Base-by-base conservation (phyloP, 345 rosid species). In the Syzygium aqueum region DNA sequence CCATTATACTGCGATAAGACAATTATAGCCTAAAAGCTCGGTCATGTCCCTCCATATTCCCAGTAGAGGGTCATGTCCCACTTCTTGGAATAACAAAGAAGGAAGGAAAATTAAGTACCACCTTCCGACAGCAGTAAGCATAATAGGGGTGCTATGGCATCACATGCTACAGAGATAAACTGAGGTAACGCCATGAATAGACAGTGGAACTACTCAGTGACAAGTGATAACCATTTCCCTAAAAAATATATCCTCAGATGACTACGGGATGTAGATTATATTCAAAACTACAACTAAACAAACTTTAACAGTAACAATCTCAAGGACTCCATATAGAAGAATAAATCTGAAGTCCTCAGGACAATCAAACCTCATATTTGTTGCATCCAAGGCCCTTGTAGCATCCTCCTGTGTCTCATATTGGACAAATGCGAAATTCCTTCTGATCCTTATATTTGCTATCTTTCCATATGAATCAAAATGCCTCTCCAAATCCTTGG, bases 341-440 rank as follows among this genome's bases (percentile, higher is more conserved):
- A 40, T 37, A 5, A 37, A 73, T 73, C 37, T 37, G 82, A 73
- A 16, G 21, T 73, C 21, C 27, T 73, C 82, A 73, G 14, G 49
- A 73, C 49, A 73, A 73, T 25, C 77, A 61, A 33, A 95, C 99
- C 99, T 96, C 91, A 91, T 89, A 57, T 96, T 95, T 84, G 98
- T 96, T 50, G 96, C 93, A 15, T 96, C 99, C 91, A 97, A 86
- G 17, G 99, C 99, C 90, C 91, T 95, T 67, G 95, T 93, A 50
- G 99, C 98, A 90, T 97, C 99, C 85, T 97, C 99, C 89, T 93
- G 98, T 13, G 90, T 84, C 89, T 97, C 99, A 88, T 93, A 97
- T 87, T 96, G 99, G 80, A 97, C 95, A 89, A 97, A 97, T 22
- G 99, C 99, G 90, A 97, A 97, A 90, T 97, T 97, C 92, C 97